Evolutionary conservation across 805 yeast genomes (phyloP).

Genomic region (Suhomyces tanzawaensis): DNA sequence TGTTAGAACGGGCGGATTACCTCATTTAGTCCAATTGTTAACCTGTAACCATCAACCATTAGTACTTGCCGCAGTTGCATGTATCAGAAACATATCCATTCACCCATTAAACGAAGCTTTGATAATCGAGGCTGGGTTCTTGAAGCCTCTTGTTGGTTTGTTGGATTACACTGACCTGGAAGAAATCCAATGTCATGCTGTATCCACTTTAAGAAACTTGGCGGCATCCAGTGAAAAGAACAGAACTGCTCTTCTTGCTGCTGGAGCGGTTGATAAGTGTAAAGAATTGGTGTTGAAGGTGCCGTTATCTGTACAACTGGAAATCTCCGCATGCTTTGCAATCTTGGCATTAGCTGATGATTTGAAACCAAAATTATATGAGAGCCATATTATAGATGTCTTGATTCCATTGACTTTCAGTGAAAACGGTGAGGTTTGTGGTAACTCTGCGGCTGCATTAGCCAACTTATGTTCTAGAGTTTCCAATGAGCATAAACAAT

Average conservation of each 20-base stretch:
- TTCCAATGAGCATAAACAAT: conserved; percentile 63
- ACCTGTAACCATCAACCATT: conserved; percentile 89
- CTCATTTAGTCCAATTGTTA: conserved; percentile 84
- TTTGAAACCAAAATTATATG: conserved; percentile 78
- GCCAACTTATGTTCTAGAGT: conserved; percentile 94
- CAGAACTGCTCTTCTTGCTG: conserved; percentile 85
- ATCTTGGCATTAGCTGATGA: conserved; percentile 96
- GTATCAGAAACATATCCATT: conserved; percentile 94
- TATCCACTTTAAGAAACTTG: conserved; percentile 89
- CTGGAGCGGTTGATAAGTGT: conserved; percentile 94
- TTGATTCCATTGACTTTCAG: conserved; percentile 88
- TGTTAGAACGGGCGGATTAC: conserved; percentile 92
- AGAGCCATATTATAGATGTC: conserved; percentile 81
- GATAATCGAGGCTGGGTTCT: conserved; percentile 94
- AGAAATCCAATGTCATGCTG: conserved; percentile 98
- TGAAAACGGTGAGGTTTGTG: conserved; percentile 90
- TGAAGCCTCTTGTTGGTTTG: conserved; percentile 82
- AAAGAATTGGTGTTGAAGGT: conserved; percentile 80
- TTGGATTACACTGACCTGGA: conserved; percentile 85
- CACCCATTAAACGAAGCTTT: conserved; percentile 95
- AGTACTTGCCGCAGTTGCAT: conserved; percentile 95
- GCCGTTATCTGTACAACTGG: conserved; percentile 92
- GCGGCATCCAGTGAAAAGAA: conserved; percentile 96
- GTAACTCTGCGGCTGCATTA: conserved; percentile 96
- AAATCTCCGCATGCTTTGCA: conserved; percentile 95